These are phyloP conservation scores for Diplodia seriata DNA, from an alignment of 2,329 filamentous ascomycete genomes.

Conservation along the genomic window DNA sequence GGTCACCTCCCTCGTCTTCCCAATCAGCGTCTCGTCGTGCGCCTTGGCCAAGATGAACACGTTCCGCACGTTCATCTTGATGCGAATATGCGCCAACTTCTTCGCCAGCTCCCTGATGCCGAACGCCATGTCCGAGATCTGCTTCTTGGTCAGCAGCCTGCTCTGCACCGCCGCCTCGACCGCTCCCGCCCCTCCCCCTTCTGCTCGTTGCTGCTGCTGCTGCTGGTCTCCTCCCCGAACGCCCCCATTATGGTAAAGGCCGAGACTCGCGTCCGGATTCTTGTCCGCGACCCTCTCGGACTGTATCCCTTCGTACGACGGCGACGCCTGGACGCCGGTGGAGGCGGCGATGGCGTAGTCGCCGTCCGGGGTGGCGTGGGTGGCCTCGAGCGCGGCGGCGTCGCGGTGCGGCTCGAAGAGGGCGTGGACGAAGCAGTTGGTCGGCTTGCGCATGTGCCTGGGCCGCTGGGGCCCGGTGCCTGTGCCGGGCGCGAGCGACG, in stretches of 20 bases:
- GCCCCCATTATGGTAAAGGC: background rate
- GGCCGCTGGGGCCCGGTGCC: conserved; percentile 49
- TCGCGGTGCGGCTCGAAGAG: conserved; percentile 58
- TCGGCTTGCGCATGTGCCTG: conserved; percentile 49
- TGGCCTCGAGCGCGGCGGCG: conserved; percentile 40
- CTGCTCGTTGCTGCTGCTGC: background rate
- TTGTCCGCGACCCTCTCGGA: conserved; percentile 53
- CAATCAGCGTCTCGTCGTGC: conserved; percentile 82
- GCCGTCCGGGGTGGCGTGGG: background rate
- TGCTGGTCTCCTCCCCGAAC: background rate
- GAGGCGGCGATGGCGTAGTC: conserved; percentile 32
- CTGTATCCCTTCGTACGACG: conserved; percentile 43
- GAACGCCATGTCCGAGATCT: conserved; percentile 96
- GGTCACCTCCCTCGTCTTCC: conserved; percentile 76
- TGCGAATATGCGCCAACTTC: conserved; percentile 79
- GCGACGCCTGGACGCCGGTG: conserved; percentile 31
- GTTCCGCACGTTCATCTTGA: conserved; percentile 80
- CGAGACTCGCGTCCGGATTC: conserved; percentile 41
- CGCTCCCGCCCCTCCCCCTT: background rate
- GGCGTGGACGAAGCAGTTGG: conserved; percentile 68
- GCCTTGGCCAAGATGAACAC: conserved; percentile 92
- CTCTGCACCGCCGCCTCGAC: conserved; percentile 58
- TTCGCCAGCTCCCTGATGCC: conserved; percentile 90
- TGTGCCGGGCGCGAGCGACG: conserved; percentile 60
- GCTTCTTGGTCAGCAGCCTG: conserved; percentile 90